Conservation (phyloP, 2,329 filamentous ascomycete genomes). For the Clonostachys rosea region DNA sequence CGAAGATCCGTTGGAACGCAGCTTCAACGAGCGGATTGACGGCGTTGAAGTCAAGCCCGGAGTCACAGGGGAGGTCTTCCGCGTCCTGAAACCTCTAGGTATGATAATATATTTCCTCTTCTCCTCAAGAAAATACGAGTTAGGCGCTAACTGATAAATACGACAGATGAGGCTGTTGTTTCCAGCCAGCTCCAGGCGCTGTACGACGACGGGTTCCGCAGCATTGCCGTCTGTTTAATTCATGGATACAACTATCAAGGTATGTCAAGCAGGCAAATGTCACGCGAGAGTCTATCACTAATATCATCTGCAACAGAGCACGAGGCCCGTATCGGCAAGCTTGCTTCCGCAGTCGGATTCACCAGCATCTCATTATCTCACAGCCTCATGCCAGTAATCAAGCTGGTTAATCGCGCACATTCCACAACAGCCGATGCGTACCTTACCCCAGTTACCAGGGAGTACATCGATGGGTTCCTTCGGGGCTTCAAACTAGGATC, state of each 20-base stretch:
- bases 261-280: too few relatives aligned
- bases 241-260: conserved; percentile 65
- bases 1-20: conserved; percentile 23
- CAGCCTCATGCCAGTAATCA: conserved; percentile 30
- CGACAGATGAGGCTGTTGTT: conserved; percentile 33
- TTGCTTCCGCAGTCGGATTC: conserved; percentile 19
- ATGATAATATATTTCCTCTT: too few relatives aligned
- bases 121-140: too few relatives aligned
- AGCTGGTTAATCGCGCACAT: conserved; percentile 32
- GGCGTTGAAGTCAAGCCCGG: neutral
- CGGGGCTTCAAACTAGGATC: neutral
- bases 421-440: conserved; percentile 37
- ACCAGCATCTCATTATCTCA: neutral
- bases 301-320: conserved; percentile 51
- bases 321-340: conserved; percentile 24
- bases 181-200: conserved; percentile 52
- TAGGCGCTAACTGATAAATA: too few relatives aligned
- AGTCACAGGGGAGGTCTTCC: neutral
- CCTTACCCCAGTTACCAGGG: conserved; percentile 29
- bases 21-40: neutral
- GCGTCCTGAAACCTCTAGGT: neutral
- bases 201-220: conserved; percentile 56
- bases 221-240: conserved; percentile 67
- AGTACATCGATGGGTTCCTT: conserved; percentile 25
- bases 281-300: too few relatives aligned